phyloP scores from a whole-genome alignment of 2,329 filamentous ascomycete genomes.

The Basipetospora chlamydospora region DNA sequence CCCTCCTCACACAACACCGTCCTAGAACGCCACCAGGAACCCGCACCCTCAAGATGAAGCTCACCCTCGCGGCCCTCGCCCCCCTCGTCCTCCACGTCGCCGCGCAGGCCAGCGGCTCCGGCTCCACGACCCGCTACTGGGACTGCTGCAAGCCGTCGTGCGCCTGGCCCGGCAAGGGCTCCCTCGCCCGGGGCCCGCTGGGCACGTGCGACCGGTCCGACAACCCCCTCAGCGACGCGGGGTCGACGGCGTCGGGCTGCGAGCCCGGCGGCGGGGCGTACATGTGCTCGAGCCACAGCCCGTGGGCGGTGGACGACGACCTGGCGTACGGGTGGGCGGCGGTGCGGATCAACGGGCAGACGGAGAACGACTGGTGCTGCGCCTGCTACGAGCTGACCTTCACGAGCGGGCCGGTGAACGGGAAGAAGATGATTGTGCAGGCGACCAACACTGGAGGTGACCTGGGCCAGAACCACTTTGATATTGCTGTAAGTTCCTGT shows the following conservation, averaged over 20 bases:
- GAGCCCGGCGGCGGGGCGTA: constrained; percentile 32
- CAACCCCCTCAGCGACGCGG: constrained; percentile 34
- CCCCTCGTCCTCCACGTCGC: constrained; percentile 1
- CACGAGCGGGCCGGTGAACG: constrained; percentile 32
- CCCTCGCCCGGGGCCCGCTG: constrained; percentile 30
- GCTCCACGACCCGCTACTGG: constrained; percentile 27
- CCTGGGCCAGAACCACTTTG: constrained; percentile 42
- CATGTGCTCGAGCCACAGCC: constrained; percentile 47
- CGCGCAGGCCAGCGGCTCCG: constrained; percentile 1
- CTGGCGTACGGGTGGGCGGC: constrained; percentile 52
- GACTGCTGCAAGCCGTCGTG: constrained; percentile 62
- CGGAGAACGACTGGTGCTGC: constrained; percentile 51
- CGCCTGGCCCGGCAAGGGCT: constrained; percentile 42
- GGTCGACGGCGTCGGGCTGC: constrained; percentile 31
- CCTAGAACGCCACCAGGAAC: background rate
- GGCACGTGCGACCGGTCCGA: constrained; percentile 39
- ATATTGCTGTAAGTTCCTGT: constrained; percentile 21
- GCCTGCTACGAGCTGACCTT: constrained; percentile 47
- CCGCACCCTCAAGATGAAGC: background rate
- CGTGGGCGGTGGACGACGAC: constrained; percentile 44
- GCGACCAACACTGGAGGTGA: constrained; percentile 48
- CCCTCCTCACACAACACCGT: background rate
- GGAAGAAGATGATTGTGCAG: constrained; percentile 51
- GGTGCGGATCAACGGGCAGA: constrained; percentile 37
- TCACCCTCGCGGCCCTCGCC: constrained; percentile 8